Evolutionary conservation across 2,329 filamentous ascomycete species (phyloP), one percentile per base, ranked within the genome.

Genomic region (Sporothrix globosa): DNA sequence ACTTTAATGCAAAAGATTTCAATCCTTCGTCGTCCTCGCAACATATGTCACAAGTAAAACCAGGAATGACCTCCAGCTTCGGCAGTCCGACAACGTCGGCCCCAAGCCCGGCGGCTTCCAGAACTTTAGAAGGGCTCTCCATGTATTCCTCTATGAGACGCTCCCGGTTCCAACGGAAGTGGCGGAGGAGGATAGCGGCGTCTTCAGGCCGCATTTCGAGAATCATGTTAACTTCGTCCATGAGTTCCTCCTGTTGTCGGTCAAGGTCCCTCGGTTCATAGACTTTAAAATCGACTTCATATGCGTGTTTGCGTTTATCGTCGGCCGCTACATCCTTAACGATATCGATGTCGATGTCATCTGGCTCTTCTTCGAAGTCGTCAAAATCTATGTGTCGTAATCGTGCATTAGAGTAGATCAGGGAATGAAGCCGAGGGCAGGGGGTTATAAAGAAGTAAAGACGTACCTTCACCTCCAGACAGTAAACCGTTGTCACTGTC

Each of bases 151-250:
- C 96, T 70, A 98, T 94, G 75, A 99, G 80, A 52, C 92, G 90
- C 79, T 99, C 96, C 79, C 97, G 96, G 80, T 98, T 98, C 96
- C 96, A 99, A 77, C 93, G 88, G 75, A 92, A 92, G 80, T 96
- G 88, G 61, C 96, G 91, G 72, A 99, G 84, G 53, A 99, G 84
- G 68, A 99, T 97, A 30, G 94, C 95, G 0, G 92, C 90, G 73
- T 96, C 92, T 80, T 98, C 96, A 76, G 92, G 91, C 19, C 92
- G 89, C 78, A 97, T 90, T 72, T 94, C 92, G 48, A 99, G 86
- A 73, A 99, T 95, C 83, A 91, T 91, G 73, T 96, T 93, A 72
- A 98, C 93, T 78, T 98, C 94, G 75, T 91, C 86, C 75, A 99
- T 88, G 81, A 97, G 91, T 69, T 90, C 88, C 76, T 94, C 88